phyloP scores from a whole-genome alignment of 1,284 basidiomycete genomes.

The Agaricales sp. region DNA sequence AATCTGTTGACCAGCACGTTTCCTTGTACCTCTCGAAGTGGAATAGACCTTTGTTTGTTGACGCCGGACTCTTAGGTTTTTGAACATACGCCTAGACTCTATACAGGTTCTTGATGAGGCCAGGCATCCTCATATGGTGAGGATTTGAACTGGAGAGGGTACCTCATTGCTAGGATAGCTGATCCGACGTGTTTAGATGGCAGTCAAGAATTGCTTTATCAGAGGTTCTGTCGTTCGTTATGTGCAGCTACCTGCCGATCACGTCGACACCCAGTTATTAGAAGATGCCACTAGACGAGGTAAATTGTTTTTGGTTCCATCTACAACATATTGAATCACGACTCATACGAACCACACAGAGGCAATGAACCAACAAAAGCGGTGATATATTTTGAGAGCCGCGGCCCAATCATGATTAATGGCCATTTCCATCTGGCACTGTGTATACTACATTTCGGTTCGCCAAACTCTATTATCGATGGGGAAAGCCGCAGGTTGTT shows the following conservation, averaged over 20 bases:
- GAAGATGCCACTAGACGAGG: slow-evolving; percentile 98
- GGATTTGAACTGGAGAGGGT: slow-evolving; percentile 14
- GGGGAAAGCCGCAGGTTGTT: no score
- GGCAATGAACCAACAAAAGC: slow-evolving; percentile 44
- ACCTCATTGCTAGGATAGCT: neutral
- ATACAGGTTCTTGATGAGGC: slow-evolving; percentile 91
- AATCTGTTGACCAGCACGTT: slow-evolving; percentile 95
- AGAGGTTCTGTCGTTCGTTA: slow-evolving; percentile 97
- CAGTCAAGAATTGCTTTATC: slow-evolving; percentile 98
- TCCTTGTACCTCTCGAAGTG: no score
- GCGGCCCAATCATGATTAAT: no score
- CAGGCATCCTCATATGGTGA: slow-evolving; percentile 94
- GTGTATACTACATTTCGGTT: no score
- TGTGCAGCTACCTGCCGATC: slow-evolving; percentile 86
- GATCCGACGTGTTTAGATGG: slow-evolving; percentile 66
- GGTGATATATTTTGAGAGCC: no score
- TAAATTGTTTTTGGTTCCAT: slow-evolving; percentile 24
- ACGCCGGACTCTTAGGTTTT: slow-evolving; percentile 49
- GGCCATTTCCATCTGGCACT: no score
- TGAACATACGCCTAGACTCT: slow-evolving; percentile 94
- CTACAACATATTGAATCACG: slow-evolving; percentile 7
- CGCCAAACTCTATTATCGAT: no score
- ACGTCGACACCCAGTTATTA: slow-evolving; percentile 91
- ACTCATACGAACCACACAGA: slow-evolving; percentile 22
- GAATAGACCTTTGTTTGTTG: slow-evolving; percentile 1